A percentile compares a stretch with the other conserved stretches of the same genome.
phyloP scores from a whole-genome alignment of 108 stramenopile species.

The Skeletonema grethae region DNA sequence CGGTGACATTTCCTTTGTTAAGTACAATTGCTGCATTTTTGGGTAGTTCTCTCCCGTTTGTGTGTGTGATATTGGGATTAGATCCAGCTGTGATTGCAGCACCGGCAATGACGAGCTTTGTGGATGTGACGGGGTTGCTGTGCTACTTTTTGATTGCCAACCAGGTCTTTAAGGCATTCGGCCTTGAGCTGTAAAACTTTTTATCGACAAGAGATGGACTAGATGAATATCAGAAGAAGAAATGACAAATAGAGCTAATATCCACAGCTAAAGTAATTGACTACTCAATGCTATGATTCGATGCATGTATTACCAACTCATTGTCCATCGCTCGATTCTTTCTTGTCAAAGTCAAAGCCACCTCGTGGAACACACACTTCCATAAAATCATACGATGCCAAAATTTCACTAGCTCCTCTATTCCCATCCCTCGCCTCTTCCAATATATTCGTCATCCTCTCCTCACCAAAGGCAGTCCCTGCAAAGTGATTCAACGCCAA shows the following conservation, averaged over 20 bases:
- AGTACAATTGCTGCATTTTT: constrained; percentile 82
- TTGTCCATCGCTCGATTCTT: neutral
- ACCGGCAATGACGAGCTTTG: constrained; percentile 91
- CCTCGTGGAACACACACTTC: constrained; percentile 71
- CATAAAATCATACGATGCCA: constrained; percentile 77
- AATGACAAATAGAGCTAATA: neutral
- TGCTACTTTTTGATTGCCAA: constrained; percentile 88
- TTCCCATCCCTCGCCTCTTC: constrained; percentile 52
- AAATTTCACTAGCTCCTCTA: constrained; percentile 39
- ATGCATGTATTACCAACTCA: too few relatives aligned
- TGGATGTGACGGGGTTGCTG: constrained; percentile 86
- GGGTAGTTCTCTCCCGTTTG: constrained; percentile 80
- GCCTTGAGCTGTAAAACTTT: constrained; percentile 62
- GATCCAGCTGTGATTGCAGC: constrained; percentile 88
- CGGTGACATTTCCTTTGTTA: constrained; percentile 74
- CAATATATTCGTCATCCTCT: constrained; percentile 32
- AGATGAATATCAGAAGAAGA: neutral
- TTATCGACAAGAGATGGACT: neutral
- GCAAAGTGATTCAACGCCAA: constrained; percentile 83
- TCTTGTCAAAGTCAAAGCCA: constrained; percentile 54
- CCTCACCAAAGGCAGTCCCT: constrained; percentile 19
- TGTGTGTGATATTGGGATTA: constrained; percentile 68
- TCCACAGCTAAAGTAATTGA: neutral
- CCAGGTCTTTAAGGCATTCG: constrained; percentile 70
- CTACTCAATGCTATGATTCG: too few relatives aligned